Percentiles rank a stretch among this genome's conserved stretches.
Evolutionary conservation across 2,329 filamentous ascomycete species (phyloP).

Genomic region (Fusarium sp.): DNA sequence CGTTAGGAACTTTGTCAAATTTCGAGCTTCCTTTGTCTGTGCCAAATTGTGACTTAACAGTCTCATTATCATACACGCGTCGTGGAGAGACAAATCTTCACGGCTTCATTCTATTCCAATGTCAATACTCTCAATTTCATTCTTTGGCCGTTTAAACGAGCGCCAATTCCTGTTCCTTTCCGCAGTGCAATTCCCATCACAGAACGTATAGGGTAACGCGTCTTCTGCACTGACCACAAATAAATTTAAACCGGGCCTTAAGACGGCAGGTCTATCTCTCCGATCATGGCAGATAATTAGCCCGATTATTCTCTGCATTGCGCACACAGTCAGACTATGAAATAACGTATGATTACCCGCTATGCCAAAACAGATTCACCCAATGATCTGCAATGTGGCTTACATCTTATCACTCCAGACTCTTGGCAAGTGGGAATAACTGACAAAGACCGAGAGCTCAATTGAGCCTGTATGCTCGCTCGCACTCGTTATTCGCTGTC

Average conservation of each 20-base stretch:
- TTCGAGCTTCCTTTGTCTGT: too few species aligned
- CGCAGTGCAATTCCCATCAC: accelerated
- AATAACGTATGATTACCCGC: background rate
- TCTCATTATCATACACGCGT: accelerated
- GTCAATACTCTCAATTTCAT: accelerated
- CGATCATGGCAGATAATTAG: background rate
- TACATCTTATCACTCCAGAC: background rate
- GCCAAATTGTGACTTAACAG: accelerated
- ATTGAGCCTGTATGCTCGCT: background rate
- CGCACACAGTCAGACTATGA: background rate
- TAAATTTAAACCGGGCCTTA: background rate
- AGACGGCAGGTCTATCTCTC: background rate
- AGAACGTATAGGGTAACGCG: background rate
- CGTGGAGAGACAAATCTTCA: accelerated
- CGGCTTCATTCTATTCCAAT: accelerated
- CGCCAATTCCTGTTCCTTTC: accelerated
- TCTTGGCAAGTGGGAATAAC: background rate
- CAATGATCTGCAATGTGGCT: background rate
- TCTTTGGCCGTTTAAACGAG: accelerated
- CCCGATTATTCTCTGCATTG: background rate
- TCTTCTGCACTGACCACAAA: background rate
- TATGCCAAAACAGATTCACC: background rate
- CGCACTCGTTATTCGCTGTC: background rate
- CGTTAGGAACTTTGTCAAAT: too few species aligned
- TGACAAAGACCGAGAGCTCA: background rate